A percentile compares a stretch with the other conserved stretches of the same genome.
These are phyloP conservation scores for Senna siamea DNA, from an alignment of 306 rosid species.

Conservation along the genomic window DNA sequence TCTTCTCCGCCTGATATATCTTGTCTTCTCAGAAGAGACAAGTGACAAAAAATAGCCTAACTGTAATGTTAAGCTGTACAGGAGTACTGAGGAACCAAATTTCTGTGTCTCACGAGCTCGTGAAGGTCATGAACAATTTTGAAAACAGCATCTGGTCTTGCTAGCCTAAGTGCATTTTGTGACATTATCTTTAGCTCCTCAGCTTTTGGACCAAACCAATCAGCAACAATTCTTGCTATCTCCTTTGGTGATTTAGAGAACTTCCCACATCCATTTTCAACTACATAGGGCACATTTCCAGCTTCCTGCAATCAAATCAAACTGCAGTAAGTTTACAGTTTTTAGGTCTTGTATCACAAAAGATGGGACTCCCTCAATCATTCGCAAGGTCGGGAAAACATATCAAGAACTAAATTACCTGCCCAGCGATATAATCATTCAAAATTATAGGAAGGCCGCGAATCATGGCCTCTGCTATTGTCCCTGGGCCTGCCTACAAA, in stretches of 20 bases:
- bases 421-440: slow-evolving; percentile 18
- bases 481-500: slow-evolving; percentile 22
- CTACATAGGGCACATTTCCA: slow-evolving; percentile 96
- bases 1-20: slow-evolving; percentile 5
- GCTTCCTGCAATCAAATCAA: slow-evolving; percentile 69
- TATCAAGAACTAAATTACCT: not conserved
- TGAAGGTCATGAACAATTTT: slow-evolving; percentile 96
- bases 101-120: slow-evolving; percentile 84
- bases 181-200: slow-evolving; percentile 79
- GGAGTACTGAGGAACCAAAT: slow-evolving; percentile 61
- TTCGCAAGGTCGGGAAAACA: not conserved
- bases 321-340: not conserved
- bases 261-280: slow-evolving; percentile 90
- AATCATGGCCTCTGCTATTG: slow-evolving; percentile 30
- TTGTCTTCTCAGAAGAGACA: slow-evolving; percentile 18
- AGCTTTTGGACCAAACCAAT: slow-evolving; percentile 96
- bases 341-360: not conserved
- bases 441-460: slow-evolving; percentile 26
- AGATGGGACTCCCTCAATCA: not conserved
- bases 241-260: slow-evolving; percentile 84
- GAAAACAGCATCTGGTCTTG: slow-evolving; percentile 89
- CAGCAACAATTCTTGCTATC: slow-evolving; percentile 79
- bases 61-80: slow-evolving; percentile 57
- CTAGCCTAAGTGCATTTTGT: slow-evolving; percentile 78
- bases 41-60: slow-evolving; percentile 2